A percentile compares a stretch with the other conserved stretches of the same genome.
These are phyloP conservation scores for Penicillium verrucosum DNA, from an alignment of 2,329 filamentous ascomycete species.

Conservation along the genomic window DNA sequence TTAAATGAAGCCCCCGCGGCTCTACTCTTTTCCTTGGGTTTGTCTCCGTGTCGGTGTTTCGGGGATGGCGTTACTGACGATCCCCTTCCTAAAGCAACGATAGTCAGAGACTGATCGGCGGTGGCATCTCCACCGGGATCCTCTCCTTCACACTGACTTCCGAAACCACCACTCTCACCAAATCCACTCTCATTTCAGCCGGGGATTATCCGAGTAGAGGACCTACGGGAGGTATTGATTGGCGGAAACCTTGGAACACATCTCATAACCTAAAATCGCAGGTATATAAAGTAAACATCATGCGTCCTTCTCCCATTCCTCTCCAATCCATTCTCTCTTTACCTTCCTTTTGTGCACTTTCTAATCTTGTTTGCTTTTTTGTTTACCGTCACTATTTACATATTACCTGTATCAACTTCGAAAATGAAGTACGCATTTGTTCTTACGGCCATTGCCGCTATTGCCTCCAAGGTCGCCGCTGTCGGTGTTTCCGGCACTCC, in stretches of 20 bases:
- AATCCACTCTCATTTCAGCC: background rate
- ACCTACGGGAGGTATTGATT: background rate
- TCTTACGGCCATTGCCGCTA: slow-evolving; percentile 1
- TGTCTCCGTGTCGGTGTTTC: background rate
- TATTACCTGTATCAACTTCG: background rate
- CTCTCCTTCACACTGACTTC: background rate
- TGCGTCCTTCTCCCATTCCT: background rate
- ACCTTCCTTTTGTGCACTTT: background rate
- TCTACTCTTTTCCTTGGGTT: background rate
- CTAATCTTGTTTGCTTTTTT: background rate
- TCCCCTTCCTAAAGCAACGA: background rate
- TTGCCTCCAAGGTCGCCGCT: slow-evolving; percentile 4
- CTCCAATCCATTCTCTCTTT: background rate
- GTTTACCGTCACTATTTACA: background rate
- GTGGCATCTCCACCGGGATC: background rate
- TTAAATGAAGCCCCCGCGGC: background rate
- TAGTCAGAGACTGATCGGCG: background rate
- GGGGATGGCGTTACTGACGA: background rate
- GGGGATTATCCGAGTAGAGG: background rate
- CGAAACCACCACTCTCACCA: background rate
- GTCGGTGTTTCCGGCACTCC: slow-evolving; percentile 5
- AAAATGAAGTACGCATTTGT: slow-evolving; percentile 4
- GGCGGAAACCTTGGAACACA: background rate
- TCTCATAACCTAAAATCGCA: background rate
- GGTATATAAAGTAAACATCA: background rate